These are phyloP conservation scores for Talaromyces verruculosus DNA, from an alignment of 2,329 filamentous ascomycete species.

Conservation along the genomic window DNA sequence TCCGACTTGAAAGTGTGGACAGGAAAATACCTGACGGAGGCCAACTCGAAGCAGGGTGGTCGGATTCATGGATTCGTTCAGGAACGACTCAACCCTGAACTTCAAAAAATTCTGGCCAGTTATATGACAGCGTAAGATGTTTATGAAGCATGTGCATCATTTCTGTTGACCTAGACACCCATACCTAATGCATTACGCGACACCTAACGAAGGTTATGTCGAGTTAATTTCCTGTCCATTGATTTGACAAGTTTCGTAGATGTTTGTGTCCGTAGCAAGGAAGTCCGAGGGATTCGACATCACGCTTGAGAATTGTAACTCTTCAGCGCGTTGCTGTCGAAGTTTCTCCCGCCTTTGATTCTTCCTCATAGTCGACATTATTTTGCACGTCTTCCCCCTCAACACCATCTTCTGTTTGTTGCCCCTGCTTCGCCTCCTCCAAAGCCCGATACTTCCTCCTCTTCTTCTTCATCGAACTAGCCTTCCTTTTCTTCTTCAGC, in stretches of 20 bases:
- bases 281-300: background rate
- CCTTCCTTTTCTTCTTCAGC: constrained; percentile 66
- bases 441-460: constrained; percentile 46
- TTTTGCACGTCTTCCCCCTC: constrained; percentile 20
- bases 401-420: constrained; percentile 13
- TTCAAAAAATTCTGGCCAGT: constrained; percentile 48
- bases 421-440: constrained; percentile 29
- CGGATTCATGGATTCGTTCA: constrained; percentile 69
- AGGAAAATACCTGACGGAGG: constrained; percentile 72
- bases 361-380: background rate
- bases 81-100: constrained; percentile 66
- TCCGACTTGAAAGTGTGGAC: constrained; percentile 81
- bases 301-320: background rate
- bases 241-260: background rate
- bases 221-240: background rate
- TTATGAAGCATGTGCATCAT: constrained; percentile 8
- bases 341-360: background rate
- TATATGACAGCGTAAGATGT: constrained; percentile 42
- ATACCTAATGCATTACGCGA: constrained; percentile 17
- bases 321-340: background rate
- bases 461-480: constrained; percentile 46
- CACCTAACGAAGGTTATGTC: background rate
- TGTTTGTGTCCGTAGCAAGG: background rate
- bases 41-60: constrained; percentile 71
- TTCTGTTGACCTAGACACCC: constrained; percentile 2